phyloP scores from a whole-genome alignment of 345 rosid species.

The Citropsis articulata region DNA sequence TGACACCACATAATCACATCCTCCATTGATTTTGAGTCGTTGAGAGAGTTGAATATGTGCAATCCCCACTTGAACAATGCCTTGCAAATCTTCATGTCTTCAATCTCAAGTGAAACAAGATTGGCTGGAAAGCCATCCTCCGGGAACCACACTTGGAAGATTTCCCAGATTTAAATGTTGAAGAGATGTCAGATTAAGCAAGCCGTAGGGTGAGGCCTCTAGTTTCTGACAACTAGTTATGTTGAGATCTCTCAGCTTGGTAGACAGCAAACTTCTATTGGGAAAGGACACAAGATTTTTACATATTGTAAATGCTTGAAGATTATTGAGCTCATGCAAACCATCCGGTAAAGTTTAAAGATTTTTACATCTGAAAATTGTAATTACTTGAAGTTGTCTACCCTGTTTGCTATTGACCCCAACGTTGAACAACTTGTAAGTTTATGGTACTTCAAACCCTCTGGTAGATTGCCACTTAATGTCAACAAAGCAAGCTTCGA shows the following conservation, averaged over 20 bases:
- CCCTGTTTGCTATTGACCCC: not conserved
- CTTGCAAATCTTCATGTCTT: not conserved
- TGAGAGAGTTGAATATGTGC: constrained; percentile 17
- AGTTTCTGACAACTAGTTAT: not conserved
- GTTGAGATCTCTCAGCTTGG: not conserved
- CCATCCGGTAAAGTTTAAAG: not conserved
- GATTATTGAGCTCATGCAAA: not conserved
- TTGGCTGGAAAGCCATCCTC: constrained; percentile 10
- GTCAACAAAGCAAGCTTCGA: not conserved
- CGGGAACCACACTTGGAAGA: not conserved
- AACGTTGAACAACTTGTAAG: not conserved
- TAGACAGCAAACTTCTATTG: not conserved
- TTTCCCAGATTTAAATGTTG: not conserved
- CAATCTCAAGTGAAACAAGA: not conserved
- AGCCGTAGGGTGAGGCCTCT: not conserved
- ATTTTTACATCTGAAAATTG: not conserved
- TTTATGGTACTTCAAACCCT: not conserved
- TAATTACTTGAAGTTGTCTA: not conserved
- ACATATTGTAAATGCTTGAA: not conserved
- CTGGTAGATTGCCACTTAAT: not conserved
- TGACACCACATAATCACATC: constrained; percentile 11
- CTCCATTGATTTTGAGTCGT: not conserved
- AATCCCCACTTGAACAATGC: constrained; percentile 20
- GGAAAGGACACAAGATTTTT: constrained; percentile 8
- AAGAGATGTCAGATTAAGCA: not conserved